Percentiles rank a stretch among this genome's conserved stretches.
Conservation (phyloP, 768 basidiomycete genomes). For the Lanmaoa rubissima region DNA sequence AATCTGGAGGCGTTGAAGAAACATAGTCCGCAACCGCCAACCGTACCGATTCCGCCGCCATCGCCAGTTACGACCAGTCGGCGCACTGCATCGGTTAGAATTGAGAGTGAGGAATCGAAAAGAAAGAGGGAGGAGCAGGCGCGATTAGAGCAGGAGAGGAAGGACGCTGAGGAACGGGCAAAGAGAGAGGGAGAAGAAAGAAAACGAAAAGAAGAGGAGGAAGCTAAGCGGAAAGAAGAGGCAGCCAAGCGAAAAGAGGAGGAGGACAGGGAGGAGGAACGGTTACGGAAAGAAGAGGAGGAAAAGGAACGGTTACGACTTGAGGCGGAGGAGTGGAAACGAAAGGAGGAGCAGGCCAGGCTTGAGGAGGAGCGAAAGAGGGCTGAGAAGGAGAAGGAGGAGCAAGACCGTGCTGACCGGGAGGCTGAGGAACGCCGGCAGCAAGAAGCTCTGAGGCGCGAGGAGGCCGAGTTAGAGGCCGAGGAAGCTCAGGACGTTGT, state of each 20-base stretch:
- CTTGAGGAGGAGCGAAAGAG: conserved; percentile 33
- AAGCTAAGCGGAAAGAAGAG: conserved; percentile 40
- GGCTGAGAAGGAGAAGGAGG: conserved; percentile 37
- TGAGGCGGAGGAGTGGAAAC: conserved; percentile 38
- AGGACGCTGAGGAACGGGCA: conserved; percentile 37
- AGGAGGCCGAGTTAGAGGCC: conserved; percentile 35
- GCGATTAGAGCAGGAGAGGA: conserved; percentile 39
- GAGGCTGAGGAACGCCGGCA: conserved; percentile 33
- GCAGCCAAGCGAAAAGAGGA: conserved; percentile 44
- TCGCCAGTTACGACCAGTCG: conserved; percentile 28
- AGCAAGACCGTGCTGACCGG: conserved; percentile 40
- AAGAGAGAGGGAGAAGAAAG: conserved; percentile 38
- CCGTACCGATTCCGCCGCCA: conserved; percentile 40
- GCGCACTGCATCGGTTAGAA: conserved; percentile 45
- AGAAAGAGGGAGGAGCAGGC: conserved; percentile 46
- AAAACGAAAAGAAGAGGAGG: conserved; percentile 43
- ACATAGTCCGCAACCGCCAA: conserved; percentile 40
- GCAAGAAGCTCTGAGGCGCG: conserved; percentile 18
- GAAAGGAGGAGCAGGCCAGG: conserved; percentile 21
- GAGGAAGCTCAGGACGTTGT: conserved; percentile 34
- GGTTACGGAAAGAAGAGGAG: conserved; percentile 36
- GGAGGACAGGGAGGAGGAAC: conserved; percentile 42
- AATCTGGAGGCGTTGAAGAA: conserved; percentile 56
- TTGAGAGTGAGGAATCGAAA: conserved; percentile 63
- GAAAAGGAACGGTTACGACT: conserved; percentile 36